phyloP scores from a whole-genome alignment of 345 rosid genomes.

The Barbarea vulgaris region DNA sequence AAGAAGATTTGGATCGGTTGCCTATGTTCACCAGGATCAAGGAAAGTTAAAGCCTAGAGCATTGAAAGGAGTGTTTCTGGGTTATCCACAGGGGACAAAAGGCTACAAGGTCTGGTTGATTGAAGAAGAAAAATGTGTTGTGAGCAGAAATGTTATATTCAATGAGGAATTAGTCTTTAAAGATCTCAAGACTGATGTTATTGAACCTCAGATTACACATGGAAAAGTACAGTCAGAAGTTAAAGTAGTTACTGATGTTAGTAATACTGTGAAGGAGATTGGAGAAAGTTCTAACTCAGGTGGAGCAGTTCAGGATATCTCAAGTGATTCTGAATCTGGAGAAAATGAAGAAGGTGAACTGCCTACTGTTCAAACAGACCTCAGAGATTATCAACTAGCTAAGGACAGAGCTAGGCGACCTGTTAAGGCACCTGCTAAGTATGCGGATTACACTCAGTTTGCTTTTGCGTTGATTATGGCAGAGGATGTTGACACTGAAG shows the following conservation, averaged over 20 bases:
- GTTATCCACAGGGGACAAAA: not conserved
- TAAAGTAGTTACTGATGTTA: no score
- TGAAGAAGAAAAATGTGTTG: no score
- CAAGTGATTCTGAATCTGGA: not conserved
- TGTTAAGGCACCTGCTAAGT: rapidly evolving
- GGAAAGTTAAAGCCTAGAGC: not conserved
- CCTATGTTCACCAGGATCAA: not conserved
- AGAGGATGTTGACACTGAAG: not conserved
- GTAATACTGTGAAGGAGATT: rapidly evolving
- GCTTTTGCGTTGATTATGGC: not conserved
- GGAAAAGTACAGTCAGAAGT: no score
- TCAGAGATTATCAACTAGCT: not conserved
- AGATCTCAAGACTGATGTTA: not conserved
- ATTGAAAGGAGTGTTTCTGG: not conserved
- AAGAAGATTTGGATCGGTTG: not conserved
- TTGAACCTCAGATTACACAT: no score
- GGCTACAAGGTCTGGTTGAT: not conserved
- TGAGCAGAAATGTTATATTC: not conserved
- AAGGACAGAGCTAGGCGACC: not conserved
- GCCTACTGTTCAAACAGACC: no score
- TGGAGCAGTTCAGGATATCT: not conserved
- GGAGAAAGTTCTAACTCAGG: not conserved
- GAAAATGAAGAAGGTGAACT: no score
- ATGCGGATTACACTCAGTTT: not conserved
- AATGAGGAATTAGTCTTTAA: not conserved